phyloP scores from a whole-genome alignment of 2,329 filamentous ascomycete species.

The Pyricularia sp. region DNA sequence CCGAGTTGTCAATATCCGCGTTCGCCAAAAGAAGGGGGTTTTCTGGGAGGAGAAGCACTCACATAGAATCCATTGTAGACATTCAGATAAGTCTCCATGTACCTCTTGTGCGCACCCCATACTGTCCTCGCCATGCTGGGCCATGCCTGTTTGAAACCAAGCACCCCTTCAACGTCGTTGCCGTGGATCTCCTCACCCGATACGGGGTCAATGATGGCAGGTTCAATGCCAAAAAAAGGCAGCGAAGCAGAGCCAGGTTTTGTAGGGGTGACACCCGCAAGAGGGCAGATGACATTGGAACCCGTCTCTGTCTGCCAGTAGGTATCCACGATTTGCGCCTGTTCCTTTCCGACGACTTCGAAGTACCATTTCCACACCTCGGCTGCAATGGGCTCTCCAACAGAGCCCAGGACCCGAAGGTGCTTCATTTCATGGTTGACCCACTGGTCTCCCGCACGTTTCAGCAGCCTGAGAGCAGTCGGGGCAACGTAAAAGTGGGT shows the following conservation, averaged over 20 bases:
- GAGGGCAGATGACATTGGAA: conserved; percentile 87
- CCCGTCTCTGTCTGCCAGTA: conserved; percentile 99
- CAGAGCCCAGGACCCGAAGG: conserved; percentile 82
- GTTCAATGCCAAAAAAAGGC: conserved; percentile 97
- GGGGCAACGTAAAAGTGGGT: conserved; percentile 98
- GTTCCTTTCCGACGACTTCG: conserved; percentile 85
- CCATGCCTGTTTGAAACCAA: conserved; percentile 97
- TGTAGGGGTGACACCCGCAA: conserved; percentile 88
- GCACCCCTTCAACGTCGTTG: conserved; percentile 93
- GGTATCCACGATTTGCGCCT: conserved; percentile 93
- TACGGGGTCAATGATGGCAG: conserved; percentile 93
- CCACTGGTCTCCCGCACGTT: conserved; percentile 89
- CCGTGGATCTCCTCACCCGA: conserved; percentile 88
- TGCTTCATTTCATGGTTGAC: conserved; percentile 85
- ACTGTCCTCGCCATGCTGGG: conserved; percentile 97
- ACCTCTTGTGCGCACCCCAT: conserved; percentile 95
- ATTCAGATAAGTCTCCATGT: conserved; percentile 97
- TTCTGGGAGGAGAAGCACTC: conserved; percentile 28
- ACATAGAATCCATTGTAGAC: conserved; percentile 98
- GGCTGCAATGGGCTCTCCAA: conserved; percentile 93
- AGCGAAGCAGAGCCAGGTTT: conserved; percentile 94
- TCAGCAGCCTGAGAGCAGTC: conserved; percentile 83
- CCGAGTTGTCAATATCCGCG: conserved; percentile 8
- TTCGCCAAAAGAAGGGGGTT: neutral
- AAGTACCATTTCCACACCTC: conserved; percentile 99